Evolutionary conservation across 2,329 filamentous ascomycete genomes (phyloP).

Genomic region (Epichloe scottii): DNA sequence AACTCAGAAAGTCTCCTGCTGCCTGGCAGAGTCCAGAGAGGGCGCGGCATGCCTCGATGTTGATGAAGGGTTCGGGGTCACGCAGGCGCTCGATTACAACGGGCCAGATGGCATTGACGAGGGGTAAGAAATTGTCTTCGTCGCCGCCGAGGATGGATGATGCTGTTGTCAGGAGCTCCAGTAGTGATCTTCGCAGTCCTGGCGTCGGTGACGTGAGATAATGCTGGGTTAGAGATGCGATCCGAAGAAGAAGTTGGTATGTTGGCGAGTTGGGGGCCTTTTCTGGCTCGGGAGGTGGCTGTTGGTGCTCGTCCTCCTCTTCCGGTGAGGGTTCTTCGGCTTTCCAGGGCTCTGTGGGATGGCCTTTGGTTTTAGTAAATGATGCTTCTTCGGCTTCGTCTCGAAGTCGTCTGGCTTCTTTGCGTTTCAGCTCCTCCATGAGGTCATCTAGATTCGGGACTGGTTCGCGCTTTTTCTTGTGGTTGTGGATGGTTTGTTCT

Average conservation of each 20-base stretch:
- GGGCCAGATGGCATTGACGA: slow-evolving; percentile 87
- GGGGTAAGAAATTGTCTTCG: slow-evolving; percentile 73
- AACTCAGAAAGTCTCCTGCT: slow-evolving; percentile 71
- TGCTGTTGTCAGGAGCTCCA: slow-evolving; percentile 63
- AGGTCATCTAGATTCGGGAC: slow-evolving; percentile 31
- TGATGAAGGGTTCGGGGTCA: slow-evolving; percentile 56
- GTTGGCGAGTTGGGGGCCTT: slow-evolving; percentile 61
- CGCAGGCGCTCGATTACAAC: slow-evolving; percentile 57
- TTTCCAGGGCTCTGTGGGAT: slow-evolving; percentile 26
- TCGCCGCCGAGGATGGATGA: slow-evolving; percentile 60
- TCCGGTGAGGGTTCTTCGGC: slow-evolving; percentile 18
- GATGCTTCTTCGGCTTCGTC: slow-evolving; percentile 22
- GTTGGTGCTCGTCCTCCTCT: slow-evolving; percentile 22
- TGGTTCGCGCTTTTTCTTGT: slow-evolving; percentile 26
- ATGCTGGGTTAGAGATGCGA: slow-evolving; percentile 74
- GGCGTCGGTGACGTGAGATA: slow-evolving; percentile 81
- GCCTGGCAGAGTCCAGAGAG: slow-evolving; percentile 55
- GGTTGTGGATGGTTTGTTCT: slow-evolving; percentile 23
- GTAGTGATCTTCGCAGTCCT: slow-evolving; percentile 62
- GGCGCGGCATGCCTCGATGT: slow-evolving; percentile 56
- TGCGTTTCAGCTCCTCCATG: slow-evolving; percentile 50
- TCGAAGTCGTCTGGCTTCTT: slow-evolving; percentile 19
- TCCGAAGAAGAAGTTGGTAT: slow-evolving; percentile 68
- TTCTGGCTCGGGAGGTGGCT: slow-evolving; percentile 29
- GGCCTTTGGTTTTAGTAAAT: slow-evolving; percentile 10